Evolutionary conservation across 495 filamentous ascomycete genomes (phyloP).

Genomic region (Penicillium nucicola): DNA sequence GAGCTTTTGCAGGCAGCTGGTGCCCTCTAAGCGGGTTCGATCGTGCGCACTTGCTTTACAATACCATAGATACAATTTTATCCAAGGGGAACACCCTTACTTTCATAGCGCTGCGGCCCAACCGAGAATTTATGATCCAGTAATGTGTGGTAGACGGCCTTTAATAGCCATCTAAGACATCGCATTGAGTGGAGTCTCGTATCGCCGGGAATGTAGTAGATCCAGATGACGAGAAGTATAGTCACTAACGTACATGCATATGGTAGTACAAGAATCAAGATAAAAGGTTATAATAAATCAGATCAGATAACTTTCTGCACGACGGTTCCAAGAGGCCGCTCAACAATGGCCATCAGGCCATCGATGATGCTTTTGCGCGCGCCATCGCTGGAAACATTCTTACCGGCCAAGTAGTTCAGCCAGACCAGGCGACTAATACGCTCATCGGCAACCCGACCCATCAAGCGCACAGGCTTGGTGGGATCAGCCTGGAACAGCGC

Average conservation of each 20-base stretch:
- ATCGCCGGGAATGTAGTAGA: neutral
- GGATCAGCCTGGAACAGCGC: slow-evolving; percentile 61
- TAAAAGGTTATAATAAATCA: neutral
- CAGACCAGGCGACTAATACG: slow-evolving; percentile 77
- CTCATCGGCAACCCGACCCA: slow-evolving; percentile 75
- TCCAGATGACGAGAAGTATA: neutral
- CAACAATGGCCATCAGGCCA: slow-evolving; percentile 82
- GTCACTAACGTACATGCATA: slow-evolving; percentile 1
- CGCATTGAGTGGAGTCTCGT: slow-evolving; percentile 7
- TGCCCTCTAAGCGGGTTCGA: slow-evolving; percentile 48
- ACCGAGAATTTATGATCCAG: neutral
- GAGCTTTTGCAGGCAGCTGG: slow-evolving; percentile 62
- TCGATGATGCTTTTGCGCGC: slow-evolving; percentile 80
- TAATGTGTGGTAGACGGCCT: neutral
- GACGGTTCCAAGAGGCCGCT: slow-evolving; percentile 83
- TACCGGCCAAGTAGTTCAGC: slow-evolving; percentile 86
- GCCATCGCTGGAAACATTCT: slow-evolving; percentile 79
- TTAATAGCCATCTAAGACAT: neutral
- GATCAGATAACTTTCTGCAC: slow-evolving; percentile 62
- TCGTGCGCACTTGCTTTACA: neutral
- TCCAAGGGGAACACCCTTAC: neutral
- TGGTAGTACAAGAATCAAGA: neutral
- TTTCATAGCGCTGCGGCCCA: neutral
- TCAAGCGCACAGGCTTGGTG: slow-evolving; percentile 40
- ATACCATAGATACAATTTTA: no score